These are phyloP conservation scores for Scheffersomyces insectosa DNA, from an alignment of 1,139 yeast species.

Conservation along the genomic window DNA sequence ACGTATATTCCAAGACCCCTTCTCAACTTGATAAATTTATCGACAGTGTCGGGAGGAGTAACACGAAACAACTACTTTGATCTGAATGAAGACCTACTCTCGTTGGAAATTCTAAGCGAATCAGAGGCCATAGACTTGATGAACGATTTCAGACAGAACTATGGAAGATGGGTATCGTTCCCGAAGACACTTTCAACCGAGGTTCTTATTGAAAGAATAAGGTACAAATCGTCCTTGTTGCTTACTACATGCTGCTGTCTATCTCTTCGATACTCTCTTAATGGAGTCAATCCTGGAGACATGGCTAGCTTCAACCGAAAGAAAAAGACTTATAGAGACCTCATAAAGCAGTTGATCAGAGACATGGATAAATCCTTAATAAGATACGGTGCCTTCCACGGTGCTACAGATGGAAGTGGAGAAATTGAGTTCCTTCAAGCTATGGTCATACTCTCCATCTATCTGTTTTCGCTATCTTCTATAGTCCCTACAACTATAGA, in stretches of 20 bases:
- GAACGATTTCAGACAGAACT: conserved; percentile 61
- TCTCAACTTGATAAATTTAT: conserved; percentile 36
- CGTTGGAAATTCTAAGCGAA: conserved; percentile 50
- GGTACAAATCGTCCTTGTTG: conserved; percentile 58
- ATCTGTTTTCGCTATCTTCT: conserved; percentile 59
- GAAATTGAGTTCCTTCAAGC: conserved; percentile 67
- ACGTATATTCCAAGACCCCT: conserved; percentile 45
- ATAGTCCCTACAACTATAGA: conserved; percentile 27
- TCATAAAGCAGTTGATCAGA: conserved; percentile 30
- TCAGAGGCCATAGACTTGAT: conserved; percentile 53
- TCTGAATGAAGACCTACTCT: conserved; percentile 42
- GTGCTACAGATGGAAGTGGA: conserved; percentile 18
- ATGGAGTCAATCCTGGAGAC: conserved; percentile 25
- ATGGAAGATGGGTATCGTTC: conserved; percentile 78
- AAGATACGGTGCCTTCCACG: conserved; percentile 20
- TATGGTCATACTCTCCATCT: conserved; percentile 59
- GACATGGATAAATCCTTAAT: conserved; percentile 51
- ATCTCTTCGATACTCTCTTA: conserved; percentile 51
- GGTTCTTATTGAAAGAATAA: conserved; percentile 51
- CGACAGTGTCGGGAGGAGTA: conserved; percentile 7
- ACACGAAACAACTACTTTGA: conserved; percentile 1
- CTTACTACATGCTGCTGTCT: conserved; percentile 67
- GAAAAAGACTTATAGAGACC: conserved; percentile 21
- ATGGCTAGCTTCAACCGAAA: conserved; percentile 18
- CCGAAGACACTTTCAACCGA: conserved; percentile 56